These are phyloP conservation scores for Fulvia fulva DNA, from an alignment of 2,329 filamentous ascomycete species.

Conservation along the genomic window DNA sequence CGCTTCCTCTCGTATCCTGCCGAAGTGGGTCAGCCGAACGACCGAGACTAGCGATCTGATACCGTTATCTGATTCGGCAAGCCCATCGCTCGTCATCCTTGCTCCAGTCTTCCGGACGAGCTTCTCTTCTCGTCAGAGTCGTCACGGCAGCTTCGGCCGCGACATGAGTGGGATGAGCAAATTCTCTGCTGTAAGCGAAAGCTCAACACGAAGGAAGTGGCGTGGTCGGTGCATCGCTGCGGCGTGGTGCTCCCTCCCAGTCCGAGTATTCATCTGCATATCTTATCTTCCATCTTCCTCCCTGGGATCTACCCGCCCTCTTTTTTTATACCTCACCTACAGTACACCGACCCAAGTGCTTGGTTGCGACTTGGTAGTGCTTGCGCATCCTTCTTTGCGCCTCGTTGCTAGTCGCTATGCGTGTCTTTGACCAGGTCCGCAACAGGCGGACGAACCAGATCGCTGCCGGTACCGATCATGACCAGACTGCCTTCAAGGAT, in stretches of 20 bases:
- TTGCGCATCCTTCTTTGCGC: not conserved
- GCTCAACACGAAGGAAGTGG: not conserved
- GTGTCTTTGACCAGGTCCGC: constrained; percentile 5
- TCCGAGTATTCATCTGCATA: not conserved
- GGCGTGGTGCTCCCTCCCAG: too few relatives aligned
- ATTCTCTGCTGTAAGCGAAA: not conserved
- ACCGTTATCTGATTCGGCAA: not conserved
- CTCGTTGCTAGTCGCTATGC: not conserved
- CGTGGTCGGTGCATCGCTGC: not conserved
- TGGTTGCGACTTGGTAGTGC: not conserved
- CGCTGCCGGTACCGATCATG: not conserved
- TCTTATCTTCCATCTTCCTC: constrained; percentile 8
- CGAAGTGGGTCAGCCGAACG: not conserved
- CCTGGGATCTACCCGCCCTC: constrained; percentile 9
- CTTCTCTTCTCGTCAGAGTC: not conserved
- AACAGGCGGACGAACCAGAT: not conserved
- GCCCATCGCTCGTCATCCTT: not conserved
- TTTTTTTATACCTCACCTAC: not conserved
- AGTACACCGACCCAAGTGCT: not conserved
- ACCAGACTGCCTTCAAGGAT: constrained; percentile 5
- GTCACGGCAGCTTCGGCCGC: too few relatives aligned
- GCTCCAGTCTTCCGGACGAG: not conserved
- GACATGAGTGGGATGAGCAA: not conserved
- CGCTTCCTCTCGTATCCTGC: not conserved
- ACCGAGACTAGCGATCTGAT: not conserved